Conservation (phyloP, 1,284 basidiomycete species). For the Rhizoctonia solani region DNA sequence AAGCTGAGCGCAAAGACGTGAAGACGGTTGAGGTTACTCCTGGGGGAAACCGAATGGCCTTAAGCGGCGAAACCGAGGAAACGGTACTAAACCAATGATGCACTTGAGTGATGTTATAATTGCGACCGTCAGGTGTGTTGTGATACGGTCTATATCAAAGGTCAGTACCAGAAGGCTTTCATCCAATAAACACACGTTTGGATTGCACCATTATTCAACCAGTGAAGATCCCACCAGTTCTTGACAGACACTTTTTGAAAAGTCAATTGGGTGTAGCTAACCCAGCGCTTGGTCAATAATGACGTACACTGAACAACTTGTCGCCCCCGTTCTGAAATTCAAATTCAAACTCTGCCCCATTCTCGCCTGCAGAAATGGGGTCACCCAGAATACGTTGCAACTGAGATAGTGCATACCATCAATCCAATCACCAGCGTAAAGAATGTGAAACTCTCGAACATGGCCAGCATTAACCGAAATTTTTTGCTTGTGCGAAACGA, state of each 20-base stretch:
- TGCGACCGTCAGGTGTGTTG: neutral
- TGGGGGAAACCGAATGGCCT: slow-evolving; percentile 40
- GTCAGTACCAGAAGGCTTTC: neutral
- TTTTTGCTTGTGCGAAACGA: slow-evolving; percentile 4
- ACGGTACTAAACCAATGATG: slow-evolving; percentile 53
- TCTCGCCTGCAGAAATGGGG: slow-evolving; percentile 33
- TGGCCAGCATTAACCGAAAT: too few relatives aligned
- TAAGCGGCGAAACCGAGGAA: slow-evolving; percentile 33
- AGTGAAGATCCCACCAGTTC: slow-evolving; percentile 40
- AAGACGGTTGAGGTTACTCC: slow-evolving; percentile 39
- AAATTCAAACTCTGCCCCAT: slow-evolving; percentile 35
- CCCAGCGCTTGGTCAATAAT: neutral
- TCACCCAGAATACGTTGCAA: neutral
- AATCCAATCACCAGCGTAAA: slow-evolving; percentile 41
- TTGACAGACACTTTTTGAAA: slow-evolving; percentile 20
- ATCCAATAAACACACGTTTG: slow-evolving; percentile 25
- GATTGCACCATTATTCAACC: slow-evolving; percentile 38
- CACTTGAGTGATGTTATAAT: slow-evolving; percentile 44
- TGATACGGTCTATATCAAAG: slow-evolving; percentile 1
- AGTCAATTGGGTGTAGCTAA: neutral
- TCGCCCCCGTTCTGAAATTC: slow-evolving; percentile 34
- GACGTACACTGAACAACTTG: slow-evolving; percentile 35
- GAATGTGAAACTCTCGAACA: slow-evolving; percentile 39
- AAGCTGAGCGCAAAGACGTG: slow-evolving; percentile 46
- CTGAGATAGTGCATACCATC: slow-evolving; percentile 11